Conservation (phyloP, 1,284 basidiomycete genomes). For the Rhodotorula sp. region DNA sequence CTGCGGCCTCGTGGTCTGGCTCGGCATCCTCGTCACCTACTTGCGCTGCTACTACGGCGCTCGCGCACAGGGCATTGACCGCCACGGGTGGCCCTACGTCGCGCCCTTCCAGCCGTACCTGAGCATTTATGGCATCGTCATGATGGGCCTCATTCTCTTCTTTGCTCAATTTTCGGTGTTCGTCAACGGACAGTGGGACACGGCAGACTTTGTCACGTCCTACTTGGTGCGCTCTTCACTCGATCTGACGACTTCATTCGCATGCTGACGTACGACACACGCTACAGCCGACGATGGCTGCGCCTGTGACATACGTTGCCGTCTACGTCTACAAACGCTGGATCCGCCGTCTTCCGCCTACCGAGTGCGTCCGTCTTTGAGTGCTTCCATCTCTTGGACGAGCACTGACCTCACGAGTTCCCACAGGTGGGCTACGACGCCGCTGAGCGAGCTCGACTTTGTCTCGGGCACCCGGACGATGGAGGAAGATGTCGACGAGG, state of each 20-base stretch:
- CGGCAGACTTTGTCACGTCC: constrained; percentile 11
- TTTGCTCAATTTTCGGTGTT: constrained; percentile 33
- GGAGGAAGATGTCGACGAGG: constrained; percentile 6
- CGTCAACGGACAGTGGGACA: constrained; percentile 13
- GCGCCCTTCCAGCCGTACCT: constrained; percentile 51
- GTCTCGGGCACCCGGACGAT: constrained; percentile 14
- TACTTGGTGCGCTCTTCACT: constrained; percentile 11
- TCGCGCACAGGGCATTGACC: constrained; percentile 61
- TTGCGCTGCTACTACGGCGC: constrained; percentile 54
- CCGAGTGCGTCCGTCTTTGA: neutral
- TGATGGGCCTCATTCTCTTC: constrained; percentile 27
- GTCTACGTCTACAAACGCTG: constrained; percentile 51
- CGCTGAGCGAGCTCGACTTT: constrained; percentile 73
- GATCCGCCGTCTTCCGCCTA: neutral
- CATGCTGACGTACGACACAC: neutral
- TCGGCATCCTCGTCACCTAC: constrained; percentile 32
- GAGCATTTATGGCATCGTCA: constrained; percentile 33
- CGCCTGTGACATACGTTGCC: constrained; percentile 70
- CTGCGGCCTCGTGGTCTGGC: constrained; percentile 32
- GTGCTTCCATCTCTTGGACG: too few relatives aligned
- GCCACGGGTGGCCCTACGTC: constrained; percentile 60
- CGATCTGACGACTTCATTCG: too few relatives aligned
- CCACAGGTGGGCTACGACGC: constrained; percentile 53
- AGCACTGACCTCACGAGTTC: neutral
- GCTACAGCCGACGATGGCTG: constrained; percentile 73